A percentile compares a stretch with the other conserved stretches of the same genome.
Conservation (phyloP, 2,329 filamentous ascomycete species). For the Scytalidium lignicola region DNA sequence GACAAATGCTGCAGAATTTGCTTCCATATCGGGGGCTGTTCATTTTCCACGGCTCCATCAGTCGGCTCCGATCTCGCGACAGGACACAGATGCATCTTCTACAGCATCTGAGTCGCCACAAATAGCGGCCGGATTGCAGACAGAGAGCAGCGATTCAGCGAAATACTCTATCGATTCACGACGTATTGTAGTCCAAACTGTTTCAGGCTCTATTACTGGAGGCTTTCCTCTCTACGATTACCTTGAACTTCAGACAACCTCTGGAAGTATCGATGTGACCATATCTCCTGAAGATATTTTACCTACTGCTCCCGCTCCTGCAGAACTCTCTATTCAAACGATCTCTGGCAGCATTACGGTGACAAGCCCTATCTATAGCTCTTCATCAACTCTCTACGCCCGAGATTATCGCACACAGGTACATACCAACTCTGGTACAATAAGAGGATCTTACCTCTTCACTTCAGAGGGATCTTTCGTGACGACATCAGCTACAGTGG, state of each 20-base stretch:
- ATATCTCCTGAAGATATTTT: constrained; percentile 17
- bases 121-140: neutral
- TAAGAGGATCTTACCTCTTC: constrained; percentile 21
- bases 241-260: constrained; percentile 17
- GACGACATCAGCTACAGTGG: constrained; percentile 15
- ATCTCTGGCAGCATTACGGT: constrained; percentile 19
- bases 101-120: too few species aligned
- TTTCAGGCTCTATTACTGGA: constrained; percentile 22
- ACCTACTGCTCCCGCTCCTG: constrained; percentile 17
- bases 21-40: constrained; percentile 17
- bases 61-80: neutral
- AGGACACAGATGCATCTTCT: too few species aligned
- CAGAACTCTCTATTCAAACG: constrained; percentile 19
- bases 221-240: constrained; percentile 23
- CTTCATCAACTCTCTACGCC: constrained; percentile 14
- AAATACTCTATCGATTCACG: constrained; percentile 11
- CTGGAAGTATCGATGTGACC: constrained; percentile 17
- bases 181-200: constrained; percentile 19
- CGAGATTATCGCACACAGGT: constrained; percentile 24
- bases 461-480: constrained; percentile 17
- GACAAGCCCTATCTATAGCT: constrained; percentile 13
- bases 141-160: neutral
- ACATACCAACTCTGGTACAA: constrained; percentile 17
- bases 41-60: constrained; percentile 14
- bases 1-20: constrained; percentile 12